A percentile compares a stretch with the other conserved stretches of the same genome.
Evolutionary conservation across 257 asterid genomes (phyloP).

Genomic region (Primulina huaijiensis): DNA sequence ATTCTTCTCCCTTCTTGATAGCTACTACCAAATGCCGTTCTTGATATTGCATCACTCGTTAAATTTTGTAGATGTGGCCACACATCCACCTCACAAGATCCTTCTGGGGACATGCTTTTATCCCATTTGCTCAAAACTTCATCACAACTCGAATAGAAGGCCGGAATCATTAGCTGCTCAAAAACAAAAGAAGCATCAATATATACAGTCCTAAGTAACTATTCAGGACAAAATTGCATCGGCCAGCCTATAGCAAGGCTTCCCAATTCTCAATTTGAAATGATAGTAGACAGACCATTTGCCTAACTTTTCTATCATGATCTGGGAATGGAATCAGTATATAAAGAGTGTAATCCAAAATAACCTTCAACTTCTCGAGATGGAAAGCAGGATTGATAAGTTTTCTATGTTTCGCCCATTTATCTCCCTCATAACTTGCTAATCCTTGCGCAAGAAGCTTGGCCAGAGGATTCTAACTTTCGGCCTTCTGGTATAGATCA

Average conservation of each 20-base stretch:
- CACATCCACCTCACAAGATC: slow-evolving; percentile 18
- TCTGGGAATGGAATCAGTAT: no score
- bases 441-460: slow-evolving; percentile 9
- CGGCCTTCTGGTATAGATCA: slow-evolving; percentile 21
- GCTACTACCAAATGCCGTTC: slow-evolving; percentile 25
- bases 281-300: no score
- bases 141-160: slow-evolving; percentile 21
- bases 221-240: background rate
- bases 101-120: background rate
- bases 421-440: slow-evolving; percentile 5
- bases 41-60: slow-evolving; percentile 19
- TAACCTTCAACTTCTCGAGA: slow-evolving; percentile 21
- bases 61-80: slow-evolving; percentile 7
- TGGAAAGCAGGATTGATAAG: slow-evolving; percentile 24
- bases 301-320: no score
- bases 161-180: slow-evolving; percentile 18
- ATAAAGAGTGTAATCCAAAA: no score
- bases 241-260: background rate
- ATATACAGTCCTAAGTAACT: background rate
- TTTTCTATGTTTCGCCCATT: slow-evolving; percentile 21
- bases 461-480: slow-evolving; percentile 15
- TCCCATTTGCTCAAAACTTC: slow-evolving; percentile 22
- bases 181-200: background rate
- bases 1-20: slow-evolving; percentile 25
- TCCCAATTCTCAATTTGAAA: background rate